phyloP scores from a whole-genome alignment of 441 rosid species.

The Lepidium campestre region DNA sequence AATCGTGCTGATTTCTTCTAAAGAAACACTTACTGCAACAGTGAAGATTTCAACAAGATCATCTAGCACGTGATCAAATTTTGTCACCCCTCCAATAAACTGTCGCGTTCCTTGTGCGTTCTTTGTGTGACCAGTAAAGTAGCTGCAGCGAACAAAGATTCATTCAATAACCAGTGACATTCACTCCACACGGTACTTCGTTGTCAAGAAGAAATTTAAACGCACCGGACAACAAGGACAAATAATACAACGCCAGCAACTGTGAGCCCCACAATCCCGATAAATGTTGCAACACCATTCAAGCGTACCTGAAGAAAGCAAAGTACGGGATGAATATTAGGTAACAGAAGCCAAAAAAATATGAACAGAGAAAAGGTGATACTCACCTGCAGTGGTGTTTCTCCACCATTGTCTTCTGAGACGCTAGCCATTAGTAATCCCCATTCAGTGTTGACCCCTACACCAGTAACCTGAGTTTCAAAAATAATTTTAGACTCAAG shows the following conservation, averaged over 20 bases:
- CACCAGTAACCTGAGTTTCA: slow-evolving; percentile 71
- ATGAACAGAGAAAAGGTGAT: slow-evolving; percentile 1
- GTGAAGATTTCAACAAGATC: slow-evolving; percentile 75
- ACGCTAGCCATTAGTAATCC: slow-evolving; percentile 93
- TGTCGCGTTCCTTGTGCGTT: slow-evolving; percentile 34
- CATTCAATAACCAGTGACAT: slow-evolving; percentile 10
- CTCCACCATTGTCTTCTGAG: slow-evolving; percentile 97
- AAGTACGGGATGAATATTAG: not conserved
- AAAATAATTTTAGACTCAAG: not conserved
- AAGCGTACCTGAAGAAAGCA: slow-evolving; percentile 63
- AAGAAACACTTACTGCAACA: slow-evolving; percentile 60
- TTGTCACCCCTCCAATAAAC: slow-evolving; percentile 64
- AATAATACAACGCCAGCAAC: slow-evolving; percentile 78
- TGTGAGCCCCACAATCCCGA: slow-evolving; percentile 82
- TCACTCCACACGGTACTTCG: not conserved
- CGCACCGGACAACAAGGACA: slow-evolving; percentile 80
- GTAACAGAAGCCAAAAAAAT: not conserved
- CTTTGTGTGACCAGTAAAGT: slow-evolving; percentile 72
- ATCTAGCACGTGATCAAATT: slow-evolving; percentile 52
- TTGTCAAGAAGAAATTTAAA: slow-evolving; percentile 7
- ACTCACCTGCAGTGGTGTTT: slow-evolving; percentile 93
- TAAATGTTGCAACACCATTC: slow-evolving; percentile 93
- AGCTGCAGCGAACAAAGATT: slow-evolving; percentile 43
- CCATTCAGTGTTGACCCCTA: slow-evolving; percentile 95
- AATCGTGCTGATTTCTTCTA: not conserved